Base-by-base conservation (phyloP, 768 basidiomycete genomes). In the Rhodotorula graminis region DNA sequence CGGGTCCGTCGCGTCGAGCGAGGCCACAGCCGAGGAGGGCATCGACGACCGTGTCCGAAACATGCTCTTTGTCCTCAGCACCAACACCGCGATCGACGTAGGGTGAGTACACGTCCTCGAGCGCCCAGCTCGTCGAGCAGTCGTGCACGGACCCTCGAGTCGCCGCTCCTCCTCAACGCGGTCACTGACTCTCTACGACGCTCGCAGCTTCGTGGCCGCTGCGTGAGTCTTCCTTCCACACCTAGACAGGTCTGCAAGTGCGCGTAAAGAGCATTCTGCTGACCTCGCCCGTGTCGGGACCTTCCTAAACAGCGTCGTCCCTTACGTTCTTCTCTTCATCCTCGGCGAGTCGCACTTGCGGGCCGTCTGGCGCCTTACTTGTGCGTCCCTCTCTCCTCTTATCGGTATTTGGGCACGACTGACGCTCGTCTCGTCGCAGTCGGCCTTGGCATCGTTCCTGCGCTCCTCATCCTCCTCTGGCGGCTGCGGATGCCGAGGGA, bases 21-120 rank as follows among this genome's bases (percentile, higher is more conserved):
- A 96, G 78, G 90, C 92, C 78, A 90, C 92, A 5, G 94, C 96
- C 80, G 90, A 91, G 80, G 84, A 86, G 16, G 87, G 86, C 16
- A 89, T 95, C 77, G 84, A 81, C 75, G 92, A 90, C 82, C 87
- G 87, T 65, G 85, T 89, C 10, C 93, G 92, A 78, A 89, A 94
- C 80, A 83, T 88, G 64, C 91, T 92, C 87, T 89, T 96, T 78
- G 88, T 89, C 11, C 85, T 92, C 42, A 91, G 93, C 23, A 95
- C 93, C 15, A 96, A 93, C 92, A 81, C 78, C 4, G 61, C 57
- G 42, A 79, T 79, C 53, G 78, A 78, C 47, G 14, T 69, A 18
- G 77, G 77, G 47, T 23, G 44, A 46, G 14, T 46, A 14, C 44
- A 6, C 47, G 47, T 21, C 47, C 2, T 19, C 37, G 37, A 37